A percentile compares a stretch with the other conserved stretches of the same genome.
Evolutionary conservation across 176 grass and related monocot species (phyloP).

Genomic region (Avena atlantica): DNA sequence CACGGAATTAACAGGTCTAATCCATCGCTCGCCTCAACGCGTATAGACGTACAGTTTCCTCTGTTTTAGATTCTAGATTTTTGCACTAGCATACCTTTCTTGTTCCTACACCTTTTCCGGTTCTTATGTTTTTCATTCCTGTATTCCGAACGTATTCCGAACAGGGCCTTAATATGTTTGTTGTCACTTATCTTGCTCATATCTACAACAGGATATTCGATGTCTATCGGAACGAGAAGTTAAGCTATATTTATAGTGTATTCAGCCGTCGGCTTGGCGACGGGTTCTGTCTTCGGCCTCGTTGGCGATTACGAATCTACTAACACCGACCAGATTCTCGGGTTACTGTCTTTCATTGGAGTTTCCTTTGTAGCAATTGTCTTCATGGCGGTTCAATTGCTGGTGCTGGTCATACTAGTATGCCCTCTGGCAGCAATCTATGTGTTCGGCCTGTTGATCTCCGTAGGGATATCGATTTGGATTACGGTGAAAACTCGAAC

Average conservation of each 20-base stretch:
- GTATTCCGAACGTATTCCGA: too few relatives aligned
- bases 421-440: neutral
- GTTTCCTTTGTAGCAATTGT: neutral
- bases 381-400: rapidly evolving
- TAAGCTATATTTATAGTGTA: neutral
- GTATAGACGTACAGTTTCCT: too few relatives aligned
- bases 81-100: too few relatives aligned
- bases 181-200: too few relatives aligned
- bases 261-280: neutral
- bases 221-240: neutral
- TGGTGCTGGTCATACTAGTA: neutral
- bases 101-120: too few relatives aligned
- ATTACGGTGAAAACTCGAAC: rapidly evolving
- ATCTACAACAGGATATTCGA: neutral
- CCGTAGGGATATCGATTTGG: neutral
- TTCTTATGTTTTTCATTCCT: too few relatives aligned
- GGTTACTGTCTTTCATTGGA: neutral
- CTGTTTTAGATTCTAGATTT: too few relatives aligned
- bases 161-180: too few relatives aligned
- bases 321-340: too few relatives aligned
- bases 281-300: neutral
- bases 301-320: too few relatives aligned
- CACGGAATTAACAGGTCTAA: too few relatives aligned
- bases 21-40: too few relatives aligned
- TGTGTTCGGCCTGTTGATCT: neutral